Evolutionary conservation across 108 stramenopile genomes (phyloP), one percentile per base, ranked within the genome.

Genomic region (Parietichytrium sp.): DNA sequence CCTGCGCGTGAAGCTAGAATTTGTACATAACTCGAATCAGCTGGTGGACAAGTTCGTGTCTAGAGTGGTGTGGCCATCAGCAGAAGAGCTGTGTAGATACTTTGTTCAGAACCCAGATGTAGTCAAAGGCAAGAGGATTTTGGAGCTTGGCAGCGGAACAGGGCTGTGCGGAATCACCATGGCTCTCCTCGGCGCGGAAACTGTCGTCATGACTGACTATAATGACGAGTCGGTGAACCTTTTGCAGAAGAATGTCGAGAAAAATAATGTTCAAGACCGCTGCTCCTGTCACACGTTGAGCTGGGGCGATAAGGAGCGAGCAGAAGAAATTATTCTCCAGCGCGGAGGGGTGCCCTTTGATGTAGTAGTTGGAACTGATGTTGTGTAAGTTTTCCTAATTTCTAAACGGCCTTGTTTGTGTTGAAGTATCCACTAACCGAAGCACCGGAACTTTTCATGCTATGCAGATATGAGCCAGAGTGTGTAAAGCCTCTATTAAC

Each of bases 161-260:
- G 61, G 61, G n/a, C 61, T 72, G 38, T 72, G 61, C 42, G 61
- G 61, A n/a, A 72, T 72, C 20, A 10, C 61, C 4, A 27, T 27
- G 15, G 61, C 61, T 15, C 42, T 33, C 25, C 61, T 72, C 2
- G 61, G 61, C 6, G 61, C 61, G 23, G 20, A 33, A 10, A 45
- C 20, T 25, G 61, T 72, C 13, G 61, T 72, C 38, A 33, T 72
- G 10, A 72, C 61, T 0, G 61, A 72, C 42, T 72, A 72, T 72
- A 72, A 72, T 42, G 61, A 72, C 38, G 61, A 33, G n/a, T 72
- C 61, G 16, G 61, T 72, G 33, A 42, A 72, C 2, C 61, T 72
- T 20, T 25, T 72, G 1, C 61, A 72, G 20, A 42, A 72, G 33
- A 72, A 72, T 42, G 45, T 72, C 45, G 61, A 72, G 13, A 23